Evolutionary conservation across 2,329 filamentous ascomycete species (phyloP).

Genomic region (Aspergillus fumigatus): DNA sequence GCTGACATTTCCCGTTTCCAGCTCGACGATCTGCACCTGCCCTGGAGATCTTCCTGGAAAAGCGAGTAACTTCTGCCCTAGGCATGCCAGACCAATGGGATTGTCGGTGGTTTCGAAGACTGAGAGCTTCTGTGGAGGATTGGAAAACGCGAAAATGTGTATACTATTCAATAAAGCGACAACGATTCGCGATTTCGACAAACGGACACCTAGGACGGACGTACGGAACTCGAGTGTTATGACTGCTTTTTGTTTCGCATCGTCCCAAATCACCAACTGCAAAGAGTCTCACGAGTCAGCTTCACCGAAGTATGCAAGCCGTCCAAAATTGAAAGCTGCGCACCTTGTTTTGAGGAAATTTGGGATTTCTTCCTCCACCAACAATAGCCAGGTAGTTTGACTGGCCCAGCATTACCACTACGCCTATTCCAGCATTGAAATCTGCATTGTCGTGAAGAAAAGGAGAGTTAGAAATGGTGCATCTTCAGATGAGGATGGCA

Average conservation of each 20-base stretch:
- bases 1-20: constrained; percentile 74
- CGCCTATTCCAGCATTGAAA: constrained; percentile 75
- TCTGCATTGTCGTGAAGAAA: constrained; percentile 42
- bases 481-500: not conserved
- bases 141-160: constrained; percentile 73
- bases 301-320: not conserved
- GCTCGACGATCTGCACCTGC: constrained; percentile 82
- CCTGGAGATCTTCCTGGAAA: constrained; percentile 85
- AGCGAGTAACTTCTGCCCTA: constrained; percentile 68
- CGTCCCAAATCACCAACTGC: constrained; percentile 82
- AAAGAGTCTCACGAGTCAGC: not conserved
- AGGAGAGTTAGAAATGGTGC: not conserved
- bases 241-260: constrained; percentile 68
- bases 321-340: constrained; percentile 3
- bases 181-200: constrained; percentile 71
- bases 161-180: constrained; percentile 79
- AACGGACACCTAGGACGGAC: constrained; percentile 71
- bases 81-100: constrained; percentile 70
- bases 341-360: constrained; percentile 83
- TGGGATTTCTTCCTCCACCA: constrained; percentile 78
- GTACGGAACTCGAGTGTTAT: constrained; percentile 76
- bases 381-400: constrained; percentile 86
- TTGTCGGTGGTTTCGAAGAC: constrained; percentile 86
- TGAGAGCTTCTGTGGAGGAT: constrained; percentile 64
- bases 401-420: constrained; percentile 80